Base-by-base conservation (phyloP, 768 basidiomycete genomes). In the Hemileccinum impolitum region DNA sequence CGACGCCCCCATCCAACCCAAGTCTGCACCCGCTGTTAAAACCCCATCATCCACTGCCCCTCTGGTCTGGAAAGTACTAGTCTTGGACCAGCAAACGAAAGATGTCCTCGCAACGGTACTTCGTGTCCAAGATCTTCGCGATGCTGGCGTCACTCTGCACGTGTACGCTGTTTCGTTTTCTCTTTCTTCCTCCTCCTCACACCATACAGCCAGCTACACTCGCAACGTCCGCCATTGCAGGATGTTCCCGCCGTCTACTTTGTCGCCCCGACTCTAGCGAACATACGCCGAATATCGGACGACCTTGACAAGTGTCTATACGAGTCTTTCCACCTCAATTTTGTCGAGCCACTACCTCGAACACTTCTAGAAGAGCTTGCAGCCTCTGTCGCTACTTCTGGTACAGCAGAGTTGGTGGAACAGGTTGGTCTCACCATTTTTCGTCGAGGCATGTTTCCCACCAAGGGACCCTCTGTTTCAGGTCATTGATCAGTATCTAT, bases 201-300 rank as follows among this genome's bases (percentile, higher is more conserved):
- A 17, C 25, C 23, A 13, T 42, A 38, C 54, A 97, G 94, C 54
- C 96, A 98, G 75, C 71, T 98, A 6, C 94, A 97, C 64, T 84
- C 93, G 0, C 71, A 81, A 31, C 80, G 96, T 49, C 96, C 96
- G 23, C 80, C 93, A 5, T 73, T 99, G 35, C 81, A 90, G 11
- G 96, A 99, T 65, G 96, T 99, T 2, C 96, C 96, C 15, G 94
- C 96, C 1, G 80, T 98, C 26, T 99, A 99, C 73, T 96, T 99
- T 64, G 88, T 98, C 43, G 80, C 93, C 0, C 95, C 96, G 0
- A 95, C 92, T 2, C 73, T 90, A 12, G 71, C 74, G 46, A 99
- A 98, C 64, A 79, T 98, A 57, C 77, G 79, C 51, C 80, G 95
- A 52, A 95, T 99, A 76, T 87, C 92, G 14, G 87, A 95, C 65